Base-by-base conservation (phyloP, 164 flowering plant genomes). In the Dillenia turbinata region DNA sequence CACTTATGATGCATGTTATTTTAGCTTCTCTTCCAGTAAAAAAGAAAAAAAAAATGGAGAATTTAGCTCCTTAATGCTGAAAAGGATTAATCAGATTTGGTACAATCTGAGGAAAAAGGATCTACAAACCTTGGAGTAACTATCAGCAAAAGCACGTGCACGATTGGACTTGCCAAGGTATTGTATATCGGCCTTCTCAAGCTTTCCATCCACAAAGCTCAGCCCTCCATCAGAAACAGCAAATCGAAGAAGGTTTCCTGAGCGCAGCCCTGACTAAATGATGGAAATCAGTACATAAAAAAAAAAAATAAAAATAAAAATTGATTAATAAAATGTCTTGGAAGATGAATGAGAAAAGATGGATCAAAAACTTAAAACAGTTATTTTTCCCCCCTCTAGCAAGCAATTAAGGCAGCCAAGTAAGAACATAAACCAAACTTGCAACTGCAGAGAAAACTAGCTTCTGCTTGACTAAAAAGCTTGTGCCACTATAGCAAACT, bases 81-180 rank as follows among this genome's bases (percentile, higher is more conserved):
- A 33, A 33, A 33, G 40, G 7, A 33, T 33, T 33, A 33, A 33
- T 33, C 5, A 33, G 40, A 4, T 0, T 33, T 5, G 40, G 40
- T 0, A 5, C 40, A 6, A 43, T 3, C 2, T 15, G 48, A 16
- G 19, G 8, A 17, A 44, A 44, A 2, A 49, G 9, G 24, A 11
- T 16, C 47, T 13, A 67, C 83, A 40, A 57, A 93, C 98, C 99
- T 94, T 94, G 9, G 97, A 91, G 77, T 78, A 91, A 69, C 84
- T 91, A 76, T 94, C 97, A 16, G 99, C 93, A 72, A 85, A 91
- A 71, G 92, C 86, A 60, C 99, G 93, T 54, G 84, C 89, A 71
- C 92, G 79, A 66, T 88, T 86, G 50, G 73, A 46, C 72, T 86
- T 85, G 62, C 86, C 95, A 61, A 80, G 67, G 67, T 80, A 94